Conservation (phyloP, 352 stramenopile species). For the Phytopythium sindhum region DNA sequence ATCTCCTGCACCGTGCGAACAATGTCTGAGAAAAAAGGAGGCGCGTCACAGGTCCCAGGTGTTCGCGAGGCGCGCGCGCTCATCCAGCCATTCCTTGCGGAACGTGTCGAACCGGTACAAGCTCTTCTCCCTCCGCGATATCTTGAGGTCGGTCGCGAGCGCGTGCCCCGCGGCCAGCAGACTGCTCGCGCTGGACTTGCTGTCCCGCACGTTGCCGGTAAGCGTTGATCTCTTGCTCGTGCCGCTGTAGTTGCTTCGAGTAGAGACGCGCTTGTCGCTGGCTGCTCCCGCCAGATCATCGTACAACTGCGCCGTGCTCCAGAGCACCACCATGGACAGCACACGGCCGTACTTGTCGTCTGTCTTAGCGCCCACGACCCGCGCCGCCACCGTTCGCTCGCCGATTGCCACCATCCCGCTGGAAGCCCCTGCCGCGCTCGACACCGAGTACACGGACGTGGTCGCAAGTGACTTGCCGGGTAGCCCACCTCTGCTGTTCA, state of each 20-base stretch:
- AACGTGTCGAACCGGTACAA: constrained; percentile 82
- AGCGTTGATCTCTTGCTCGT: constrained; percentile 14
- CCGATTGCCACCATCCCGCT: constrained; percentile 34
- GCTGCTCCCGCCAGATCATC: constrained; percentile 25
- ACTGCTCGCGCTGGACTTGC: constrained; percentile 14
- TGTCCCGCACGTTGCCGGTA: neutral
- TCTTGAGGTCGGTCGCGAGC: constrained; percentile 59
- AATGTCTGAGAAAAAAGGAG: no score
- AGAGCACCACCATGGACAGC: constrained; percentile 65
- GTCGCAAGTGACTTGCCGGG: constrained; percentile 9
- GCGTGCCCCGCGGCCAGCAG: constrained; percentile 17
- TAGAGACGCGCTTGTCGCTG: constrained; percentile 1
- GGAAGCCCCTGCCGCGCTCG: constrained; percentile 25
- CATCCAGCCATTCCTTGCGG: constrained; percentile 66
- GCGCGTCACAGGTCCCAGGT: constrained; percentile 56
- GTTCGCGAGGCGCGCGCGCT: constrained; percentile 49
- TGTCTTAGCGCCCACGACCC: constrained; percentile 40
- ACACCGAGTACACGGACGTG: constrained; percentile 48
- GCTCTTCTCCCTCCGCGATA: constrained; percentile 51
- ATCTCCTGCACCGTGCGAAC: neutral
- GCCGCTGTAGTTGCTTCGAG: constrained; percentile 15
- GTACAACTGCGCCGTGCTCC: constrained; percentile 78
- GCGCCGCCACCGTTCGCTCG: constrained; percentile 72
- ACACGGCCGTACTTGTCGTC: constrained; percentile 53
- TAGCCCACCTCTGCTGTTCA: constrained; percentile 17